phyloP scores from a whole-genome alignment of 2,329 filamentous ascomycete genomes.

The Aspergillus cejpii region DNA sequence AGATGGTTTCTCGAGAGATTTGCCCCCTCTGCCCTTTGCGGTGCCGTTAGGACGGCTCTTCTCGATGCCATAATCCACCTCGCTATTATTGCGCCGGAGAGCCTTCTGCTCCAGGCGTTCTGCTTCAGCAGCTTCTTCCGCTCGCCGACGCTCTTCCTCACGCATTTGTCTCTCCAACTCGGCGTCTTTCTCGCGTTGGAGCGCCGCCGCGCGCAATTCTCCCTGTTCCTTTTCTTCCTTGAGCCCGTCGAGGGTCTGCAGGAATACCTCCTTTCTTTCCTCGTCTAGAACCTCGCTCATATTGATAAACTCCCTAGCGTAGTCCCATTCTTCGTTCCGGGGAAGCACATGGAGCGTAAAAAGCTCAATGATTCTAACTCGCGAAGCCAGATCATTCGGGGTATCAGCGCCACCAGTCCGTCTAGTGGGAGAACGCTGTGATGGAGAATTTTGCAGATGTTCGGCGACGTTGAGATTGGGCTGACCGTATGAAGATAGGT shows the following conservation, averaged over 20 bases:
- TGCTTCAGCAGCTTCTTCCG: slow-evolving; percentile 29
- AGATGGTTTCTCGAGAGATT: slow-evolving; percentile 24
- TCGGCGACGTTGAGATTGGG: slow-evolving; percentile 66
- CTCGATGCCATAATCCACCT: slow-evolving; percentile 65
- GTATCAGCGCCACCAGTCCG: slow-evolving; percentile 64
- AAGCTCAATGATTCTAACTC: slow-evolving; percentile 87
- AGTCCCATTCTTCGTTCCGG: slow-evolving; percentile 92
- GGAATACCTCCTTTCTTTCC: slow-evolving; percentile 79
- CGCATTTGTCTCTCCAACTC: slow-evolving; percentile 45
- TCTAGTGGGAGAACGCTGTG: slow-evolving; percentile 31
- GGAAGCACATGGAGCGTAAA: slow-evolving; percentile 94
- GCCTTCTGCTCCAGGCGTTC: slow-evolving; percentile 38
- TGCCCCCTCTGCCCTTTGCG: slow-evolving; percentile 23
- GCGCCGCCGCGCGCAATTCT: slow-evolving; percentile 57
- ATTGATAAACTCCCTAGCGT: slow-evolving; percentile 82
- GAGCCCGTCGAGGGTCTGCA: slow-evolving; percentile 75
- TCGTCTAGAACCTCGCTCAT: slow-evolving; percentile 84
- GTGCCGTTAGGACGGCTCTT: slow-evolving; percentile 41
- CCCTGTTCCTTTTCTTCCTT: slow-evolving; percentile 74
- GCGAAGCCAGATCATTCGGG: slow-evolving; percentile 72
- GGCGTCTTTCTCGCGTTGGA: slow-evolving; percentile 55
- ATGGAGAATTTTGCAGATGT: slow-evolving; percentile 47
- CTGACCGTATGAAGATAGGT: slow-evolving; percentile 68
- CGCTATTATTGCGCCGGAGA: slow-evolving; percentile 53
- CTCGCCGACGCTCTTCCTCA: slow-evolving; percentile 40